Evolutionary conservation across 2,329 filamentous ascomycete genomes (phyloP).

Genomic region (Endoconidiophora polonica): DNA sequence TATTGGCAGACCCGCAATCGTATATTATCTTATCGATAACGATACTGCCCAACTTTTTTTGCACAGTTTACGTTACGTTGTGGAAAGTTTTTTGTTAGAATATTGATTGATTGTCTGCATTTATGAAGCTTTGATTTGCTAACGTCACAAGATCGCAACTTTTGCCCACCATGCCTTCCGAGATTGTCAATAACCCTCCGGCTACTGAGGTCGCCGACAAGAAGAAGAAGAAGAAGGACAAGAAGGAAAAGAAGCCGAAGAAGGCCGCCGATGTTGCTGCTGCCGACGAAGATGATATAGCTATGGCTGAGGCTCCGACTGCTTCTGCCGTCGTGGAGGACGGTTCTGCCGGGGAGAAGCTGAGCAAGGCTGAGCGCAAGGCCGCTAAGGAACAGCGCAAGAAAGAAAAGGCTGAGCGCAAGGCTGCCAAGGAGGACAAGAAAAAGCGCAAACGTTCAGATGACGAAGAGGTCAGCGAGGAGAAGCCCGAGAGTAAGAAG

Average conservation of each 20-base stretch:
- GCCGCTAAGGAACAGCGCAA: constrained; percentile 17
- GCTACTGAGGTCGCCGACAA: constrained; percentile 16
- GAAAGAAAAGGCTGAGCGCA: constrained; percentile 23
- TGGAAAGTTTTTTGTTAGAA: too few relatives aligned
- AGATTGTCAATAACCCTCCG: constrained; percentile 8
- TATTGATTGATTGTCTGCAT: not conserved
- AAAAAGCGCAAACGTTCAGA: constrained; percentile 17
- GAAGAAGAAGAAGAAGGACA: constrained; percentile 19
- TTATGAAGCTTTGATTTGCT: not conserved
- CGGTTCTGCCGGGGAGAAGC: constrained; percentile 14
- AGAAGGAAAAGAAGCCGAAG: constrained; percentile 22
- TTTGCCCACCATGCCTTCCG: constrained; percentile 5
- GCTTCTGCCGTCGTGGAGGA: constrained; percentile 13
- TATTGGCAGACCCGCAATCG: too few relatives aligned
- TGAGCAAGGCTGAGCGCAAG: constrained; percentile 15
- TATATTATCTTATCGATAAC: too few relatives aligned
- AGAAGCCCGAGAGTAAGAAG: constrained; percentile 17
- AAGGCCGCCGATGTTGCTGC: constrained; percentile 19
- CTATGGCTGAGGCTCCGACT: constrained; percentile 13
- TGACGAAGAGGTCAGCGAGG: constrained; percentile 14
- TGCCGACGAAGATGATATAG: constrained; percentile 20
- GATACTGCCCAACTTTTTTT: too few relatives aligned
- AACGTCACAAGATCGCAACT: not conserved
- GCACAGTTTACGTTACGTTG: too few relatives aligned
- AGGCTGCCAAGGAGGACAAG: constrained; percentile 17